Percentiles rank a stretch among this genome's conserved stretches.
These are phyloP conservation scores for Neurospora cerealis DNA, from an alignment of 495 filamentous ascomycete genomes.

Conservation along the genomic window DNA sequence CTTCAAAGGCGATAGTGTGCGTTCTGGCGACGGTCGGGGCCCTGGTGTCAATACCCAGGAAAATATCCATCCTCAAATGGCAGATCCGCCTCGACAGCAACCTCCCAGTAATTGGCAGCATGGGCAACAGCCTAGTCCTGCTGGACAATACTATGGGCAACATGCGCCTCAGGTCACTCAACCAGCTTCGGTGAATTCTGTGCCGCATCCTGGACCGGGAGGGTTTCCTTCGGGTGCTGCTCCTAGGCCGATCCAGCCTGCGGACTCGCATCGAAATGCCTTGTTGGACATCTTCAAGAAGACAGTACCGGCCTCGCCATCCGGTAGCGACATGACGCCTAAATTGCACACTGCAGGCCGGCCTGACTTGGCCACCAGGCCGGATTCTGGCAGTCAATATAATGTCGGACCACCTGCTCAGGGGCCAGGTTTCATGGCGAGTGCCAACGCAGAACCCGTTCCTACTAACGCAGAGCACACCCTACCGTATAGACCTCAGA, in stretches of 20 bases:
- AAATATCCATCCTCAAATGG: slow-evolving; percentile 1
- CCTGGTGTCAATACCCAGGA: slow-evolving; percentile 6
- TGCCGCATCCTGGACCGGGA: background rate
- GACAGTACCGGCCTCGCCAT: slow-evolving; percentile 13
- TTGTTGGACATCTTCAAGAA: slow-evolving; percentile 43
- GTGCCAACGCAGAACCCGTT: slow-evolving; percentile 20
- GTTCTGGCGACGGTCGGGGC: slow-evolving; percentile 4
- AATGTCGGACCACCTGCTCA: slow-evolving; percentile 16
- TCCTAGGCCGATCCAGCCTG: slow-evolving; percentile 18
- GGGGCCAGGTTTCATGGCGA: slow-evolving; percentile 14
- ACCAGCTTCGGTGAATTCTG: background rate
- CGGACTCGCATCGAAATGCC: slow-evolving; percentile 34
- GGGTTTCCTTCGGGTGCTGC: slow-evolving; percentile 1
- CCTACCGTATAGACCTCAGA: slow-evolving; percentile 31
- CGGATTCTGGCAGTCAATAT: slow-evolving; percentile 6
- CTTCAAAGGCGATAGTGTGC: slow-evolving; percentile 40
- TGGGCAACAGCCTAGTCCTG: slow-evolving; percentile 7
- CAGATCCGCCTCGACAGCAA: slow-evolving; percentile 9
- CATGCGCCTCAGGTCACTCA: slow-evolving; percentile 4
- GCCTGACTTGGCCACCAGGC: slow-evolving; percentile 5
- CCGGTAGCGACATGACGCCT: slow-evolving; percentile 12
- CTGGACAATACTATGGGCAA: slow-evolving; percentile 16
- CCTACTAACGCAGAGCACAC: slow-evolving; percentile 30
- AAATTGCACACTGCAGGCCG: slow-evolving; percentile 4
- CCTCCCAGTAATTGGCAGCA: slow-evolving; percentile 9